Base-by-base conservation (phyloP, 352 stramenopile genomes). In the Blastocystis sp. region DNA sequence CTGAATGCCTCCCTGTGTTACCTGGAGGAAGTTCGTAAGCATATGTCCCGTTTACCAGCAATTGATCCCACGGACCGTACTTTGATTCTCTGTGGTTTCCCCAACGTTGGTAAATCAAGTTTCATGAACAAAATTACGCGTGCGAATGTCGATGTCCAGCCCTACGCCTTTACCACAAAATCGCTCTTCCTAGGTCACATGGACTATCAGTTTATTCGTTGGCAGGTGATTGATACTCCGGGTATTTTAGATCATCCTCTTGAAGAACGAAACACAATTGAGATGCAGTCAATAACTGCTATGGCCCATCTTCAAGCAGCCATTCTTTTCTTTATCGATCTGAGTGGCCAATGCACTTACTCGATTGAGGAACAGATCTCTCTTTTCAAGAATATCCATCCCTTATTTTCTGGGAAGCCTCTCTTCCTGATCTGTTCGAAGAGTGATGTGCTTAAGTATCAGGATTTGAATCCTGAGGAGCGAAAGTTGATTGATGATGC, bases 111-210 rank as follows among this genome's bases (percentile, higher is more conserved):
- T 77, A 99, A 99, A 92, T 98, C 94, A 35, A 98, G 94, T 90
- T 99, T 99, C 92, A 99, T 99, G 97, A 99, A 99, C 94, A 99
- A 99, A 92, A 97, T 99, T 59, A 99, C 97, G 17, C 92, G 97
- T 40, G 97, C 97, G 27, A 97, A 99, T 89, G 97, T 99, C 40
- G 97, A 99, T 89, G 97, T 99, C 56, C 97, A 99, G 92, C 97
- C 97, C 6, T 97, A 97, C 92, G 97, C 97, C 3, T 99, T 99
- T 91, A 99, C 97, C 37, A 99, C 97, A 90, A 99, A 99, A 93
- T 96, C 95, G 64, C 92, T 99, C 89, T 99, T 98, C 92, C 96
- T 99, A 9, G 97, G 97, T 75, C 97, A 99, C 92, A 96, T 98
- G 91, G 97, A 99, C 93, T 98, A 99, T 94, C 97, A 98, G 92